These are phyloP conservation scores for Scheffersomyces parashehatae DNA, from an alignment of 1,139 yeast genomes.

Conservation along the genomic window DNA sequence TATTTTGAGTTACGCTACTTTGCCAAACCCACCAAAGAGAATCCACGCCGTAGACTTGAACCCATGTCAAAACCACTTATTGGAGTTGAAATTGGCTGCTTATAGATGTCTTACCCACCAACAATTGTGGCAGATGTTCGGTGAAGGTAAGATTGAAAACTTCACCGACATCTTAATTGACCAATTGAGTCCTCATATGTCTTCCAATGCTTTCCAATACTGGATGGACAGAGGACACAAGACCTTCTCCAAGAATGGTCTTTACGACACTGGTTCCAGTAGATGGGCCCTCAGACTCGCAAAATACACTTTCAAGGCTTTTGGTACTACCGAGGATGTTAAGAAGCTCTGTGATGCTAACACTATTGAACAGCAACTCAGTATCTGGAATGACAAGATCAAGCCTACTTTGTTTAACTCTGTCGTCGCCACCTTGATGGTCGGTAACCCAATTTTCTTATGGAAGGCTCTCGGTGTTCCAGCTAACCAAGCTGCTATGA, in stretches of 20 bases:
- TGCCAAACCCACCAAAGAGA: slow-evolving; percentile 70
- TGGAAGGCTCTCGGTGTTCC: slow-evolving; percentile 93
- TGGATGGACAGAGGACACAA: slow-evolving; percentile 68
- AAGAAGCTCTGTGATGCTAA: slow-evolving; percentile 57
- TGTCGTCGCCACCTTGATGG: slow-evolving; percentile 60
- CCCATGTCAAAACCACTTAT: slow-evolving; percentile 78
- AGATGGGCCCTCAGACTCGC: slow-evolving; percentile 82
- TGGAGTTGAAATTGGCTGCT: slow-evolving; percentile 76
- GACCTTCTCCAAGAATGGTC: slow-evolving; percentile 54
- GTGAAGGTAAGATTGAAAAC: slow-evolving; percentile 65
- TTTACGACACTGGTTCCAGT: slow-evolving; percentile 80
- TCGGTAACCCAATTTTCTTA: slow-evolving; percentile 78
- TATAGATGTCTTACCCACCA: slow-evolving; percentile 55
- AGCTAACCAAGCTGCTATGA: slow-evolving; percentile 77
- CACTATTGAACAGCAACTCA: slow-evolving; percentile 60
- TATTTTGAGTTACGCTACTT: slow-evolving; percentile 67
- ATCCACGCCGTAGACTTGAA: slow-evolving; percentile 85
- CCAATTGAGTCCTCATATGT: slow-evolving; percentile 65
- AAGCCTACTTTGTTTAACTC: slow-evolving; percentile 75
- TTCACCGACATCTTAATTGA: slow-evolving; percentile 47
- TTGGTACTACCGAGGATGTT: slow-evolving; percentile 56
- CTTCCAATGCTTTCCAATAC: slow-evolving; percentile 79
- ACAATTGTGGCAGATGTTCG: slow-evolving; percentile 74
- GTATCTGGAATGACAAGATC: slow-evolving; percentile 61
- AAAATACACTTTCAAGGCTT: slow-evolving; percentile 53